phyloP scores from a whole-genome alignment of 345 rosid species.

The Sisymbrium irio region DNA sequence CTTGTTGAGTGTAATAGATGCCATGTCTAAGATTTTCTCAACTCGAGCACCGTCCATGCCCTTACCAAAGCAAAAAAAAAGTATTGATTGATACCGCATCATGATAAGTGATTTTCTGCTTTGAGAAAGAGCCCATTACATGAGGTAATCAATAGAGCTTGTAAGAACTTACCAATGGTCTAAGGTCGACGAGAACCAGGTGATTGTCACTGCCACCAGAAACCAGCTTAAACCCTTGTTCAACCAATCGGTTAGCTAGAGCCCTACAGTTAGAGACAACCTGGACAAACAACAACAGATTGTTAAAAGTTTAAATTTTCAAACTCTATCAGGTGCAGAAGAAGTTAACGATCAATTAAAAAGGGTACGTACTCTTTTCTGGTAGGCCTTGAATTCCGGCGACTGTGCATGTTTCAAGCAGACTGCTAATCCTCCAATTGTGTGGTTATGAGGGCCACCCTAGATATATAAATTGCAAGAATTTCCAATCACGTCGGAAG shows the following conservation, averaged over 20 bases:
- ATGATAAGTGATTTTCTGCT: background rate
- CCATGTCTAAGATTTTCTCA: conserved; percentile 92
- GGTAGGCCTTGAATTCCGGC: conserved; percentile 67
- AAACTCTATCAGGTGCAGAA: background rate
- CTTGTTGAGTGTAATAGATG: conserved; percentile 90
- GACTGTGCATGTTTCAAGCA: conserved; percentile 84
- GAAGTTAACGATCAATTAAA: background rate
- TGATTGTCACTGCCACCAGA: conserved; percentile 95
- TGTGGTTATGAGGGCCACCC: conserved; percentile 99
- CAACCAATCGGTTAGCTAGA: conserved; percentile 68
- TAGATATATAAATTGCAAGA: conserved; percentile 25
- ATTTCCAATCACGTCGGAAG: background rate
- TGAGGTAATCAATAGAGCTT: background rate
- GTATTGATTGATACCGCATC: background rate
- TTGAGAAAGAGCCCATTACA: background rate
- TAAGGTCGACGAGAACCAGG: conserved; percentile 84
- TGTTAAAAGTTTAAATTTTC: background rate
- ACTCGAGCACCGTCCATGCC: conserved; percentile 91
- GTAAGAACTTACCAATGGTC: conserved; percentile 62
- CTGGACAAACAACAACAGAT: conserved; percentile 34
- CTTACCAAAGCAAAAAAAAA: conserved; percentile 35
- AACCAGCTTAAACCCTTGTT: conserved; percentile 75
- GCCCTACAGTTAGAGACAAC: conserved; percentile 78
- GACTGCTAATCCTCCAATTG: conserved; percentile 88
- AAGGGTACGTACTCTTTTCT: conserved; percentile 53